These are phyloP conservation scores for Ganoderma resinaceum DNA, from an alignment of 1,284 basidiomycete species.

Conservation along the genomic window DNA sequence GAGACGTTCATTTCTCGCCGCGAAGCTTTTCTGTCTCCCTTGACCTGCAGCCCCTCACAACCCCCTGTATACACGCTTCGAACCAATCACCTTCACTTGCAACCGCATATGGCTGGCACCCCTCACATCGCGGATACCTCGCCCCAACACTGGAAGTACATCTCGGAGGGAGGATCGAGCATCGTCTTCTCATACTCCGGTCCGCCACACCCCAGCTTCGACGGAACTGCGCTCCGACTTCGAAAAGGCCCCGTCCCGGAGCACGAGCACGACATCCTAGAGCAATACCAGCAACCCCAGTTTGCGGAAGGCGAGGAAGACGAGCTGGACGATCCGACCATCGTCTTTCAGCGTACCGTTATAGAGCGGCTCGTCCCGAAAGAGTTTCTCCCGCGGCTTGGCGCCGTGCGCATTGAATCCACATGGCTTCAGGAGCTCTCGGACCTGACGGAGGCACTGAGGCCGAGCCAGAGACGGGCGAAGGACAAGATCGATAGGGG, in stretches of 20 bases:
- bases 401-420: constrained; percentile 58
- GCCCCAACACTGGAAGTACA: constrained; percentile 79
- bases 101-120: neutral
- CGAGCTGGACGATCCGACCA: constrained; percentile 62
- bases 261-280: constrained; percentile 13
- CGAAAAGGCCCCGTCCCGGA: constrained; percentile 54
- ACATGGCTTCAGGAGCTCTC: constrained; percentile 69
- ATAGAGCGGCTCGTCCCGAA: constrained; percentile 66
- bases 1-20: neutral
- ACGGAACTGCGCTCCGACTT: constrained; percentile 75
- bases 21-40: neutral
- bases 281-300: constrained; percentile 13
- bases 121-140: constrained; percentile 45
- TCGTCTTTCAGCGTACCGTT: constrained; percentile 69
- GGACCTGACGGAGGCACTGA: constrained; percentile 49
- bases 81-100: neutral
- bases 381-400: constrained; percentile 62
- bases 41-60: neutral
- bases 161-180: constrained; percentile 90
- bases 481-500: constrained; percentile 65
- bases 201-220: constrained; percentile 51
- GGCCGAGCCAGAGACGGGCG: constrained; percentile 62
- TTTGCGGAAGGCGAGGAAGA: constrained; percentile 33
- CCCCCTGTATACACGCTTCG: neutral
- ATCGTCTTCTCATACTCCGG: constrained; percentile 86